Evolutionary conservation across 352 stramenopile species (phyloP), one percentile per base, ranked within the genome.

Genomic region (Pythium rishiriense): DNA sequence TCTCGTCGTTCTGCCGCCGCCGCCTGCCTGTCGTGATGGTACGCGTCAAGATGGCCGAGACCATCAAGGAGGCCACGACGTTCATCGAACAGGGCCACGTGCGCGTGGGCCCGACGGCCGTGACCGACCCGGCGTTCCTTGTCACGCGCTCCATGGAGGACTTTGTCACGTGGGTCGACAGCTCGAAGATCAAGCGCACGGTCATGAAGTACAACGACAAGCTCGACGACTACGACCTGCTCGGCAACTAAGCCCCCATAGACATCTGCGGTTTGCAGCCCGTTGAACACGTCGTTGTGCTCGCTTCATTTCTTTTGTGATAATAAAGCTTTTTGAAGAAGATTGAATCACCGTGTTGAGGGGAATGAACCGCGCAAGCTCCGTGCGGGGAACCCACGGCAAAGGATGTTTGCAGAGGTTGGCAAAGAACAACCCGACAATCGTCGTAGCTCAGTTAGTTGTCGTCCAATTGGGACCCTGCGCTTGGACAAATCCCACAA

Each of bases 191-290:
- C 84, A 98, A 98, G 83, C 82, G 92, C 78, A 96, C 90, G 60
- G 97, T 99, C 72, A 93, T 96, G 79, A 98, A 98, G 74, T 99
- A 99, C 86, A 99, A 99, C 85, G 97, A 99, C 78, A 99, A 99
- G 74, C 79, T 99, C 49, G 98, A 99, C 88, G 98, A 99, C 85
- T 99, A 98, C 83, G 98, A 99, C 75, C 78, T 99, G 63, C 89
- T 99, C 8, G 91, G 91, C 54, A 97, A 97, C 68, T 98, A 97
- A 66, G 6, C 24, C 7, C 22, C 24, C 22, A 35, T 33, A 46
- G 37, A 47, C 25, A 37, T 43, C 37, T 37, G 14, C 37, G 5
- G 33, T 39, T 17, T 39, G 10, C 3, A 39, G 19, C 14, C 1
- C 37, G 11, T 43, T 17, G 14, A 21, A 9, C 41, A 26, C 24